Evolutionary conservation across 2,329 filamentous ascomycete species (phyloP).

Genomic region (Stagonosporopsis cucurbitacearum): DNA sequence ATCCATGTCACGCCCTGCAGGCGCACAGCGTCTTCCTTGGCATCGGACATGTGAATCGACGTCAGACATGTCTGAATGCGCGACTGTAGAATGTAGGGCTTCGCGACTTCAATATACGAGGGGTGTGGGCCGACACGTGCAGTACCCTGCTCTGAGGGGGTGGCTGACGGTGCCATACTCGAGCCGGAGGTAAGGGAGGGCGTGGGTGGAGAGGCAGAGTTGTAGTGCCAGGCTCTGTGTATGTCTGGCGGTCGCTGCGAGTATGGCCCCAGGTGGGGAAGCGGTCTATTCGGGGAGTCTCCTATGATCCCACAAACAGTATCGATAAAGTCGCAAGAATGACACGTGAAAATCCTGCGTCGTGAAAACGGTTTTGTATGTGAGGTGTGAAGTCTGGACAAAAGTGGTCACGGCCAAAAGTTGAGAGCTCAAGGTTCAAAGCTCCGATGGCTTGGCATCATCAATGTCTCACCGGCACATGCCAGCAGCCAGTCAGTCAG

Average conservation of each 20-base stretch:
- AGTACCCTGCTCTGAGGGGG: slow-evolving; percentile 30
- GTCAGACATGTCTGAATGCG: slow-evolving; percentile 76
- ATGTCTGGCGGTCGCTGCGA: slow-evolving; percentile 7
- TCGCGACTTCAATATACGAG: slow-evolving; percentile 68
- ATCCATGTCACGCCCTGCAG: slow-evolving; percentile 90
- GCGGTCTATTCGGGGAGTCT: slow-evolving; percentile 9
- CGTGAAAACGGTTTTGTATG: neutral
- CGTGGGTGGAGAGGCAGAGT: neutral
- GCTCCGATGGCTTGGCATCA: slow-evolving; percentile 16
- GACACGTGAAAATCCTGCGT: neutral
- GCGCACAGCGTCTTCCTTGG: slow-evolving; percentile 79
- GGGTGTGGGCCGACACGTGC: slow-evolving; percentile 61
- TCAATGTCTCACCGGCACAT: slow-evolving; percentile 10
- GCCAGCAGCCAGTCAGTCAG: slow-evolving; percentile 1
- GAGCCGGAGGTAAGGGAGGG: slow-evolving; percentile 6
- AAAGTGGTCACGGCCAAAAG: slow-evolving; percentile 7
- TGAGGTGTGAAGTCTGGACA: neutral
- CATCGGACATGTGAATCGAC: slow-evolving; percentile 72
- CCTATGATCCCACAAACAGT: slow-evolving; percentile 5
- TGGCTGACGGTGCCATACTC: slow-evolving; percentile 42
- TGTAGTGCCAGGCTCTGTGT: neutral
- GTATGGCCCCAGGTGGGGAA: slow-evolving; percentile 13
- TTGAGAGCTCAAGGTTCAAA: slow-evolving; percentile 8
- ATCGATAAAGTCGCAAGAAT: neutral
- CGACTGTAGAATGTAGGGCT: slow-evolving; percentile 83